phyloP scores from a whole-genome alignment of 768 basidiomycete species.

The Cantharellus cinnabarinus region DNA sequence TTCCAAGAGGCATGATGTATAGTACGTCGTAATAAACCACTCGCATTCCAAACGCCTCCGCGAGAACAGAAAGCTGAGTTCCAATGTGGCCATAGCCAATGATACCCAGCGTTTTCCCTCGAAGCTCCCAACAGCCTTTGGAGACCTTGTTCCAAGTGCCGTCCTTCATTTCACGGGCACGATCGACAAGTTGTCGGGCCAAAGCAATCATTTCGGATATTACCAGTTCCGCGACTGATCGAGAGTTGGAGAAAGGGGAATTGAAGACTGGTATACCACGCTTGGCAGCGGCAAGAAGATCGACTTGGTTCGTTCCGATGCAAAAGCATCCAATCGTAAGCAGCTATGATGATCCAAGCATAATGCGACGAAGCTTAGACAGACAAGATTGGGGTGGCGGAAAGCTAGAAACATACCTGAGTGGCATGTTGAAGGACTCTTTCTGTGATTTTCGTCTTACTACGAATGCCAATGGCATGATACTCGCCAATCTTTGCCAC shows the following conservation, averaged over 20 bases:
- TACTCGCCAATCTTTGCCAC: slow-evolving; percentile 62
- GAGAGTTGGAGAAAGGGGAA: slow-evolving; percentile 96
- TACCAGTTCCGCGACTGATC: slow-evolving; percentile 96
- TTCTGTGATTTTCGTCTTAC: slow-evolving; percentile 91
- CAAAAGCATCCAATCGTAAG: slow-evolving; percentile 97
- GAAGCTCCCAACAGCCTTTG: slow-evolving; percentile 93
- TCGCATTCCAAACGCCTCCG: slow-evolving; percentile 88
- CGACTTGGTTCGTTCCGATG: slow-evolving; percentile 97
- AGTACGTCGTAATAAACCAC: slow-evolving; percentile 91
- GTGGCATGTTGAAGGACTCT: slow-evolving; percentile 70
- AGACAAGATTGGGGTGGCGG: background rate
- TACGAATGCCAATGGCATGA: slow-evolving; percentile 90
- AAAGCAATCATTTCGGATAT: slow-evolving; percentile 84
- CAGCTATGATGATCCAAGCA: slow-evolving; percentile 30
- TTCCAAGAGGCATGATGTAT: slow-evolving; percentile 94
- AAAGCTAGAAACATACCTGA: slow-evolving; percentile 32
- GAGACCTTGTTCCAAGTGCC: slow-evolving; percentile 99
- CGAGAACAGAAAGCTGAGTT: slow-evolving; percentile 86
- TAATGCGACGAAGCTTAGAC: slow-evolving; percentile 1
- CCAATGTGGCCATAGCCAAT: slow-evolving; percentile 98
- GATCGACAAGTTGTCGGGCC: slow-evolving; percentile 83
- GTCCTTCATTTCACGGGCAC: slow-evolving; percentile 64
- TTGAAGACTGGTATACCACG: slow-evolving; percentile 97
- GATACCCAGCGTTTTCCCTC: slow-evolving; percentile 95
- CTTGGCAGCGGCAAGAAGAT: slow-evolving; percentile 59